A percentile compares a stretch with the other conserved stretches of the same genome.
phyloP scores from a whole-genome alignment of 176 grass and related monocot genomes.

The Oryza rufipogon region DNA sequence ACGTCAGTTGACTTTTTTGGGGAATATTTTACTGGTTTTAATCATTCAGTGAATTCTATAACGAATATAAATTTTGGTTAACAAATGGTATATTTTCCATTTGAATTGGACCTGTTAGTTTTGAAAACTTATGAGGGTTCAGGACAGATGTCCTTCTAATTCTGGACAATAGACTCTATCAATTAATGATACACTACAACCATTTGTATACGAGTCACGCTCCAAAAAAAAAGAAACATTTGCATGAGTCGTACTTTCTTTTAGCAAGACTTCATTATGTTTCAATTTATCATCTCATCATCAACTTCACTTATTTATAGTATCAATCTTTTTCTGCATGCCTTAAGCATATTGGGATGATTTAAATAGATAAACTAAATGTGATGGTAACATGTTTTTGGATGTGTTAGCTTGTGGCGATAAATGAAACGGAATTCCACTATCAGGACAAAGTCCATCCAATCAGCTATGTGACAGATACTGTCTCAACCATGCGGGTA shows the following conservation, averaged over 20 bases:
- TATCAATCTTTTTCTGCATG: constrained; percentile 8
- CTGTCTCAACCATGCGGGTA: constrained; percentile 80
- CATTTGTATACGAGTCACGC: not conserved
- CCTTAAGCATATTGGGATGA: not conserved
- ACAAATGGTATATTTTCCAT: not conserved
- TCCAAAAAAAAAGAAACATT: no score
- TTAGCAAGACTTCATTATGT: constrained; percentile 1
- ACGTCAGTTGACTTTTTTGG: not conserved
- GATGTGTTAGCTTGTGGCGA: constrained; percentile 60
- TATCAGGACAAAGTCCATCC: constrained; percentile 88
- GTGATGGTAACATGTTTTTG: constrained; percentile 37
- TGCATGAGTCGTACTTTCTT: constrained; percentile 3
- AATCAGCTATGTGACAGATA: constrained; percentile 60
- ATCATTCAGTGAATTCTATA: not conserved
- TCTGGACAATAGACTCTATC: not conserved
- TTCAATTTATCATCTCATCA: constrained; percentile 21
- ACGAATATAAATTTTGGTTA: not conserved
- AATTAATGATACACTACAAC: not conserved
- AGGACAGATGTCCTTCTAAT: not conserved
- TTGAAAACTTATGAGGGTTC: not conserved
- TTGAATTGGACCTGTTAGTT: not conserved
- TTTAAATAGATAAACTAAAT: constrained; percentile 34
- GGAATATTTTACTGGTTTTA: not conserved
- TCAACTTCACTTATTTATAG: constrained; percentile 9
- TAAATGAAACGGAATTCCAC: constrained; percentile 76